phyloP scores from a whole-genome alignment of 176 grass and related monocot genomes.

The Carex littledalei region DNA sequence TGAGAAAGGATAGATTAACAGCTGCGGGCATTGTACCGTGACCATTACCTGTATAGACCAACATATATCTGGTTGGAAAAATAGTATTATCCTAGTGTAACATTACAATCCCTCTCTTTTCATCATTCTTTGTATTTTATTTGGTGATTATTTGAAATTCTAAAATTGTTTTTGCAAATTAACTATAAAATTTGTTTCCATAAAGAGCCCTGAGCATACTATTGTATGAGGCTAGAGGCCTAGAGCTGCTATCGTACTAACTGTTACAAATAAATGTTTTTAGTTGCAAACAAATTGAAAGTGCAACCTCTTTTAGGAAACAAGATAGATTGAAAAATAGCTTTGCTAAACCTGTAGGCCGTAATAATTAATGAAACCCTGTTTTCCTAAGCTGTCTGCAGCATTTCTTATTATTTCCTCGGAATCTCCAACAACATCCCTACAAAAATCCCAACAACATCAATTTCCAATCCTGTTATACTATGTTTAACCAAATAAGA shows the following conservation, averaged over 20 bases:
- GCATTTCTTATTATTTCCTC: conserved; percentile 72
- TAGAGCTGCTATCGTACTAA: not conserved
- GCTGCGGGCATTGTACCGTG: not conserved
- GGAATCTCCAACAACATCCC: conserved; percentile 68
- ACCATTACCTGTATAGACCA: not conserved
- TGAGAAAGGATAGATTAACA: not conserved
- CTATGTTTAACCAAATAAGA: conserved; percentile 22
- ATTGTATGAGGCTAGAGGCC: not conserved
- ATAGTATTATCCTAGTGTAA: not conserved
- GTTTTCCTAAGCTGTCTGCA: conserved; percentile 57
- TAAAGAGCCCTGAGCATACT: conserved; percentile 2
- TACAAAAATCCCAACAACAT: conserved; percentile 36
- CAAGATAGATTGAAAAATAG: not conserved
- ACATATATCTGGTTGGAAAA: not conserved
- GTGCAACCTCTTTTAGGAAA: not conserved
- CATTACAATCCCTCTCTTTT: not conserved
- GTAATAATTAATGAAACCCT: conserved; percentile 97
- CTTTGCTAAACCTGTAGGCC: conserved; percentile 67
- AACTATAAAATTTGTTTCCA: not conserved
- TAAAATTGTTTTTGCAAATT: not conserved
- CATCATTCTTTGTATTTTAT: not conserved
- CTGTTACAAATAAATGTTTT: not conserved
- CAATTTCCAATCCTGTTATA: conserved; percentile 20
- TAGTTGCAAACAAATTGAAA: not conserved
- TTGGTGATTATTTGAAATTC: not conserved